Conservation (phyloP, 192 early-diverging fungal species). For the Backusella australiensis region DNA sequence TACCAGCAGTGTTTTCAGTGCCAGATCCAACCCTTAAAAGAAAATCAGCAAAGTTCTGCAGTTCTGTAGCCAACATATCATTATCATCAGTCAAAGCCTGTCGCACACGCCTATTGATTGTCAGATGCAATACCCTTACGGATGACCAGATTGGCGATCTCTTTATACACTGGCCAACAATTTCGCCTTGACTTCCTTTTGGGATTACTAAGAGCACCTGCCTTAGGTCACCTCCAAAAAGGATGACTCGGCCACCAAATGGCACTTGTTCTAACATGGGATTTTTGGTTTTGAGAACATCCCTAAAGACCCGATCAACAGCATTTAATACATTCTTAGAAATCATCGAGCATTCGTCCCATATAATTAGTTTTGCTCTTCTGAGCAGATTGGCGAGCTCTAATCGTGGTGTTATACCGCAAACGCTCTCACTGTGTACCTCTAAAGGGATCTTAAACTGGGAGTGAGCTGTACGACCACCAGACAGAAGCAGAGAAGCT, state of each 20-base stretch:
- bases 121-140: conserved; percentile 5
- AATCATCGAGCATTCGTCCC: conserved; percentile 5
- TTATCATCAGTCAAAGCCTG: neutral
- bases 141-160: conserved; percentile 6
- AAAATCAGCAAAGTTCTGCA: neutral
- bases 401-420: neutral
- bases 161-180: conserved; percentile 24
- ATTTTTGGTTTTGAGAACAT: neutral
- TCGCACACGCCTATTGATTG: conserved; percentile 10
- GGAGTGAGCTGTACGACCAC: conserved; percentile 33
- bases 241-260: conserved; percentile 24
- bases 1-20: neutral
- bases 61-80: neutral
- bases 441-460: conserved; percentile 30
- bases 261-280: conserved; percentile 18
- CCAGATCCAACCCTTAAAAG: too few species aligned
- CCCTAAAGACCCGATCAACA: too few species aligned
- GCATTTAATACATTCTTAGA: neutral
- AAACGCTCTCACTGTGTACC: neutral
- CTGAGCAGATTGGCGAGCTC: conserved; percentile 8
- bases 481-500: conserved; percentile 26
- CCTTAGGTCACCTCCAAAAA: neutral
- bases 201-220: conserved; percentile 28
- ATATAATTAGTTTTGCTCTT: conserved; percentile 28
- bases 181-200: conserved; percentile 1